Evolutionary conservation across 331 rosid genomes (phyloP), one percentile per base, ranked within the genome.

Genomic region (Acacia concinna): DNA sequence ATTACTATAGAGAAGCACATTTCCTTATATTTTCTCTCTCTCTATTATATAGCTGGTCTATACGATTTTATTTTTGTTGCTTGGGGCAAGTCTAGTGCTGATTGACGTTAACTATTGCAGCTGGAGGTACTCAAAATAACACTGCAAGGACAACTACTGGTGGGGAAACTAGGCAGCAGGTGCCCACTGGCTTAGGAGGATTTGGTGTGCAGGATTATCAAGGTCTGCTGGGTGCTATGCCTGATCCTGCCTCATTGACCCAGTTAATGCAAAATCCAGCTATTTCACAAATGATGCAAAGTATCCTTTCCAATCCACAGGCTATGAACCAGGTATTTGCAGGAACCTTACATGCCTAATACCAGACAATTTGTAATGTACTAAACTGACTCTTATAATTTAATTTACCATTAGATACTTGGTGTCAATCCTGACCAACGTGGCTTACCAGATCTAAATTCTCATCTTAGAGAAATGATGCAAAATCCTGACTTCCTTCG

Each of bases 261-360:
- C 97, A 93, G 82, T 71, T 90, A 77, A 77, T 91, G 92, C 97
- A 93, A 82, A 93, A 93, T 74, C 98, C 98, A 76, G 95, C 95
- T 72, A 78, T 93, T 81, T 93, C 95, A 63, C 97, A 87, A 77
- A 89, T 93, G 91, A 88, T 88, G 98, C 97, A 91, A 85, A 90
- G 90, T 84, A 81, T 93, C 47, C 75, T 93, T 68, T 91, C 98
- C 76, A 91, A 90, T 59, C 98, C 98, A 12, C 92, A 90, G 78
- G 83, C 86, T 69, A 83, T 93, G 91, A 91, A 86, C 75, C 93
- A 88, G 98, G 98, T 93, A 85, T 68, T 57, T 74, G 23, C 56
- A 25, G 18, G 31, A 43, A 23, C 8, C 46, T 54, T 62, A 18
- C 21, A 17, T 63, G 49, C 78, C 17, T 25, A 2, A 14, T 69